Base-by-base conservation (phyloP, 176 grass and related monocot species). In the Aechmea fasciata region DNA sequence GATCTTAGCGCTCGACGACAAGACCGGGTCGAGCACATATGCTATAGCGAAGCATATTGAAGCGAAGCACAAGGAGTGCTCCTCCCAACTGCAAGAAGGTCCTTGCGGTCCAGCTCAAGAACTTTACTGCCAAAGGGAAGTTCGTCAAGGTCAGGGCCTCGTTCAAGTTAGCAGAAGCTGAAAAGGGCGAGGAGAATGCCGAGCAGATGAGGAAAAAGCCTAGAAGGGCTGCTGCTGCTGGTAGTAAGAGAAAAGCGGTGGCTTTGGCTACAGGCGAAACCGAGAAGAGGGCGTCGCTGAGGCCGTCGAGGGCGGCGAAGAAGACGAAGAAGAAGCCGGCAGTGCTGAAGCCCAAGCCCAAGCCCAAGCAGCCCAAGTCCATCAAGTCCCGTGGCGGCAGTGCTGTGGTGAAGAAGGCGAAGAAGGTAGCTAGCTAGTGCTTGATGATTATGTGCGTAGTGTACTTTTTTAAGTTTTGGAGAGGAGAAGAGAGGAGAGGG, bases 111-210 rank as follows among this genome's bases (percentile, higher is more conserved):
- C 92, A 89, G 83, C 78, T 96, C 15, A 83, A 87, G 25, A 83
- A 75, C 75, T 91, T 96, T 65, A 75, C 81, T 11, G 86, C 81
- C 62, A 89, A 88, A 76, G 92, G 83, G 8, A 79, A 85, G 67
- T 83, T 96, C 68, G 81, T 83, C 9, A 91, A 89, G 76, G 72
- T 96, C 9, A 96, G 81, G 78, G 89, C 89, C 54, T 96, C 92
- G 0, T 96, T 92, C 78, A 91, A 85, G 76, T 73, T 96, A 51
- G 33, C 85, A 10, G 64, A 76, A 2, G 50, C 69, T 0, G 83
- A 89, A 77, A 64, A 33, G n/a, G 20, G 10, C 7, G 52, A 48
- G 52, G 33, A 41, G 52, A 48, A 62, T 51, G 11, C 18, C 10
- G 78, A 73, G 68, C 75, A 67, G 71, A 48, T 13, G 73, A 47